Base-by-base conservation (phyloP, 2,329 filamentous ascomycete species). In the Didymella arachidicola region DNA sequence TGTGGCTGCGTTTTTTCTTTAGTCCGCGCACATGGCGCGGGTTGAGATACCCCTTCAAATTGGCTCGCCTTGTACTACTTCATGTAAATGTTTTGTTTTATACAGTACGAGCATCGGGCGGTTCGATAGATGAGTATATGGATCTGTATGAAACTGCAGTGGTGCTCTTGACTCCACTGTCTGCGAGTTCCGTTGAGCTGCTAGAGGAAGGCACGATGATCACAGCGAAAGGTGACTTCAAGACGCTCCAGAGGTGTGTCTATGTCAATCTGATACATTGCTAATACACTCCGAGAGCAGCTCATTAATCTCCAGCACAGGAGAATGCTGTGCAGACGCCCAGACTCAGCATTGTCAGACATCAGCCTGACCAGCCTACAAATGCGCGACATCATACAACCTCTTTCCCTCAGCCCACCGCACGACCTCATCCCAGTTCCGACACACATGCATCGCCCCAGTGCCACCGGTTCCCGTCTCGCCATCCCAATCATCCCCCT, bases 111-210 rank as follows among this genome's bases (percentile, higher is more conserved):
- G 61, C 52, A 51, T 42, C 53, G 30, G 26, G 47, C 41, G 47
- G 47, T 48, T 32, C n/a, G 48, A 48, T 63, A 66, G 65, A 68
- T 57, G 67, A 69, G 54, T 55, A 45, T 60, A 69, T 68, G 65
- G 62, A 67, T 63, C 49, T 65, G 56, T 66, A 63, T 59, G 63
- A 65, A 60, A 51, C 30, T 59, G 36, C 32, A 5, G 39, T 46
- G 14, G 25, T 25, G 36, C 12, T n/a, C 14, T 11, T 45, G n/a
- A 16, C 22, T 39, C 12, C 10, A n/a, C 10, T 12, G 6, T 42
- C 11, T 38, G 42, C 36, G 2, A 30, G 26, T 18, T 29, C 2
- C 5, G 16, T 11, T 30, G 39, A 19, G n/a, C 16, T 30, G 25
- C 1, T 4, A 2, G 22, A 16, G 41, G 45, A 25, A 26, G 22